Conservation (phyloP, 768 basidiomycete genomes). For the Podaxis pistillaris region DNA sequence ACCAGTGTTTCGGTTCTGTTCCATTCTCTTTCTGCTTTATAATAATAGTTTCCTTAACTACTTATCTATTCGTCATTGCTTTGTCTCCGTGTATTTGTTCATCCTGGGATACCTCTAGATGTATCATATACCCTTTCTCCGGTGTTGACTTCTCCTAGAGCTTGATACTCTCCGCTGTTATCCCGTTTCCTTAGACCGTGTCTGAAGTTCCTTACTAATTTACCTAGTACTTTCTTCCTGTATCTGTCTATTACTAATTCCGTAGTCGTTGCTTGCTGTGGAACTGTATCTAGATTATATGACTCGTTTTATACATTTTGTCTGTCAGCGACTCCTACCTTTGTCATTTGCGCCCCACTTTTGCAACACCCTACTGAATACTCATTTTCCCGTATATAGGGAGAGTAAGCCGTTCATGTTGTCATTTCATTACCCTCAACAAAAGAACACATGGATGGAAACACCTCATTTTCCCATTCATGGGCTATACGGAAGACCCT, state of each 20-base stretch:
- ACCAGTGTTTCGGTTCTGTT: neutral
- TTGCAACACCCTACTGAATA: neutral
- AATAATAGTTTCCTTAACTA: neutral
- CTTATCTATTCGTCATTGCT: neutral
- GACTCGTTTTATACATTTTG: neutral
- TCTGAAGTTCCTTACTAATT: neutral
- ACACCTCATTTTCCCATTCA: neutral
- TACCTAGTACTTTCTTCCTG: neutral
- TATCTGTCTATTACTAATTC: neutral
- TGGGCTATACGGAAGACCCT: neutral
- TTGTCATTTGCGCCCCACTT: neutral
- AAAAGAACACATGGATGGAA: neutral
- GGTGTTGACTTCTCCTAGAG: neutral
- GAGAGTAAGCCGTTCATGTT: neutral
- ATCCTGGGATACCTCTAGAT: neutral
- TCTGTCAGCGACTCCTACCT: too few relatives aligned
- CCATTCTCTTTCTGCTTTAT: neutral
- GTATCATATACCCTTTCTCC: conserved; percentile 6
- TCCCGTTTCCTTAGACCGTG: neutral
- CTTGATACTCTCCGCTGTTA: neutral
- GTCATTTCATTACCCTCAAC: neutral
- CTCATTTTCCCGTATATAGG: neutral
- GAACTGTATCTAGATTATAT: neutral
- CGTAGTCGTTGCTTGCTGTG: neutral
- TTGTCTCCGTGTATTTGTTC: neutral